Base-by-base conservation (phyloP, 2,329 filamentous ascomycete species). In the Colletotrichum filicis region DNA sequence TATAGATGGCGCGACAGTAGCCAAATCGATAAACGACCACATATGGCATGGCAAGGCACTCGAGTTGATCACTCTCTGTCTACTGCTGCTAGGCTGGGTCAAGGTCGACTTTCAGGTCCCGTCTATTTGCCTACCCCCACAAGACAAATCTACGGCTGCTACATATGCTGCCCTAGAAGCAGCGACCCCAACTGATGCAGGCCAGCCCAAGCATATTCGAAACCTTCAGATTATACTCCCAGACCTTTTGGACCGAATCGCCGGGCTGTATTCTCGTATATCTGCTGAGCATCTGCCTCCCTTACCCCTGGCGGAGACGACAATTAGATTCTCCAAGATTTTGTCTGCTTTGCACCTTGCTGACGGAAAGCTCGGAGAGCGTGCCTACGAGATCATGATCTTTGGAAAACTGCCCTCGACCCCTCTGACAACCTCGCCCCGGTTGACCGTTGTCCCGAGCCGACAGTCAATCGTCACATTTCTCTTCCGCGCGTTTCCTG, bases 21-120 rank as follows among this genome's bases (percentile, higher is more conserved):
- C 95, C 19, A 93, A 94, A 77, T 92, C 91, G 49, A 89, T 94
- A 71, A 95, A 95, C 77, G 97, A 99, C 82, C 94, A 98, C 82
- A 82, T 98, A n/a, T 99, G 97, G 96, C 95, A 98, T 83, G 97
- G 94, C 22, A 98, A 98, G 83, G 95, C 95, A 1, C 87, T 99
- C 24, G 97, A 99, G 80, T 91, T 95, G 32, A 94, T 97, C 73
- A 85, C 97, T 59, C 88, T 97, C 30, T 95, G 93, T 79, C 88
- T 98, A 76, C 80, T 98, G 53, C 89, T 98, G 77, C 91, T 97
- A 74, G 93, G 92, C 35, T 98, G 95, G 94, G 90, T 92, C 46
- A 93, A 92, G 4, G 87, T 96, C 78, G 93, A 97, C 79, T 98
- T 98, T 77, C 89, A 92, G 77, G 89, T 97, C n/a, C 91, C 91